phyloP scores from a whole-genome alignment of 2,329 filamentous ascomycete species.

The Fusarium mangiferae region DNA sequence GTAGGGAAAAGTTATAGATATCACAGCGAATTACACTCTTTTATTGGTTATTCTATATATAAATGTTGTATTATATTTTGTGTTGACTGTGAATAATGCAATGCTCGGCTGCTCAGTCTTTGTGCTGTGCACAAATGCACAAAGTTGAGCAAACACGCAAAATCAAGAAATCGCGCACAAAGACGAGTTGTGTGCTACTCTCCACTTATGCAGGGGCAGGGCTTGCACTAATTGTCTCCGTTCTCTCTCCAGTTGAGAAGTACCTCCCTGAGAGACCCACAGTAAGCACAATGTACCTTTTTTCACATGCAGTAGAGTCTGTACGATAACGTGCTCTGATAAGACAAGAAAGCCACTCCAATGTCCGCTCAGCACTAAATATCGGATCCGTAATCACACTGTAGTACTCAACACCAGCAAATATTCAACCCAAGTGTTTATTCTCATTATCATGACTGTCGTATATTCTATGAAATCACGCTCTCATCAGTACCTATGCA shows the following conservation, averaged over 20 bases:
- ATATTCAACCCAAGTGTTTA: not conserved
- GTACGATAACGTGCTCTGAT: not conserved
- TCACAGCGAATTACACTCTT: not conserved
- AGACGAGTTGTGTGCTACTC: not conserved
- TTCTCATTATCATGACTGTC: not conserved
- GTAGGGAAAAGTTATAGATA: not conserved
- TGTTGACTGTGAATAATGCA: not conserved
- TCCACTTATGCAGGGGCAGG: not conserved
- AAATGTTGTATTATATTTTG: not conserved
- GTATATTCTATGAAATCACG: not conserved
- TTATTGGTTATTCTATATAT: not conserved
- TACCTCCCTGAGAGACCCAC: not conserved
- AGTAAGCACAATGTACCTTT: not conserved
- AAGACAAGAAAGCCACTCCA: not conserved
- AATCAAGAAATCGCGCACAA: constrained; percentile 22
- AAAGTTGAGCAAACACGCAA: not conserved
- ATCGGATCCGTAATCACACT: not conserved
- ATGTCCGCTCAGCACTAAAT: not conserved
- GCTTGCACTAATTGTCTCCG: not conserved
- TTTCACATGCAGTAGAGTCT: not conserved
- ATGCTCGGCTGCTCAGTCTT: not conserved
- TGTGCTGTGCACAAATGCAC: not conserved
- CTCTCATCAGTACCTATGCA: not conserved
- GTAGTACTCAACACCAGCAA: not conserved
- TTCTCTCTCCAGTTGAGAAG: not conserved